A percentile compares a stretch with the other conserved stretches of the same genome.
Evolutionary conservation across 2,329 filamentous ascomycete genomes (phyloP).

Genomic region (Colletotrichum camelliae): DNA sequence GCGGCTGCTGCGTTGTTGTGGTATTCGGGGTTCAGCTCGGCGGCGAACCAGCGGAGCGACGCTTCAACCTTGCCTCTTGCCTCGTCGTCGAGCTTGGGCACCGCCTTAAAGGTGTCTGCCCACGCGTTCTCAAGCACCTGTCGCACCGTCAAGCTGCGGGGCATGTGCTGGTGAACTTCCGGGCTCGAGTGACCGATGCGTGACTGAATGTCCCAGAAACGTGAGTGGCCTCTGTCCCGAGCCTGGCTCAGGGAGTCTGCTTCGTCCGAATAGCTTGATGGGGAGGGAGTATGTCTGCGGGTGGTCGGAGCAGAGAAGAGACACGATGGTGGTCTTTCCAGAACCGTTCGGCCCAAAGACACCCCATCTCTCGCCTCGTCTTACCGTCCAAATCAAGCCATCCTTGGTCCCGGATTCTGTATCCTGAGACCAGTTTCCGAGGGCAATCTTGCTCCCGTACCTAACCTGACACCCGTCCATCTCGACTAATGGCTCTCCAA

Average conservation of each 20-base stretch:
- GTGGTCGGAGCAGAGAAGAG: constrained; percentile 92
- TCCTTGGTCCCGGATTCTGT: constrained; percentile 51
- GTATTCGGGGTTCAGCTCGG: constrained; percentile 70
- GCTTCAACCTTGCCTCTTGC: constrained; percentile 69
- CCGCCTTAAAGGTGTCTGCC: constrained; percentile 83
- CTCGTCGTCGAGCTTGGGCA: constrained; percentile 65
- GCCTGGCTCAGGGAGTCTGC: constrained; percentile 76
- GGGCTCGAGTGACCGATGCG: constrained; percentile 93
- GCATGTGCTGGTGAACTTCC: constrained; percentile 93
- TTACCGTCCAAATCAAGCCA: constrained; percentile 84
- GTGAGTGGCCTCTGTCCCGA: constrained; percentile 74
- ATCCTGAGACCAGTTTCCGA: constrained; percentile 81
- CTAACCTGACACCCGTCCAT: constrained; percentile 85
- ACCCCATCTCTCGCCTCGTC: constrained; percentile 85
- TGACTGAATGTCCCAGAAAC: constrained; percentile 91
- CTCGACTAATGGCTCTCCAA: constrained; percentile 77
- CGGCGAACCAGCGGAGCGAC: constrained; percentile 76
- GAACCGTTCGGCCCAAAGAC: constrained; percentile 94
- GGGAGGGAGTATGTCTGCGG: constrained; percentile 92
- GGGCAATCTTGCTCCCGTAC: constrained; percentile 78
- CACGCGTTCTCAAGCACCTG: constrained; percentile 84
- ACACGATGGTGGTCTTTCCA: constrained; percentile 93
- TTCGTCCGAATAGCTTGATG: constrained; percentile 83
- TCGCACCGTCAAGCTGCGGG: constrained; percentile 74
- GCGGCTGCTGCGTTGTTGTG: constrained; percentile 28